Conservation (phyloP, 192 early-diverging fungal species). For the Chytriomyces confervae region DNA sequence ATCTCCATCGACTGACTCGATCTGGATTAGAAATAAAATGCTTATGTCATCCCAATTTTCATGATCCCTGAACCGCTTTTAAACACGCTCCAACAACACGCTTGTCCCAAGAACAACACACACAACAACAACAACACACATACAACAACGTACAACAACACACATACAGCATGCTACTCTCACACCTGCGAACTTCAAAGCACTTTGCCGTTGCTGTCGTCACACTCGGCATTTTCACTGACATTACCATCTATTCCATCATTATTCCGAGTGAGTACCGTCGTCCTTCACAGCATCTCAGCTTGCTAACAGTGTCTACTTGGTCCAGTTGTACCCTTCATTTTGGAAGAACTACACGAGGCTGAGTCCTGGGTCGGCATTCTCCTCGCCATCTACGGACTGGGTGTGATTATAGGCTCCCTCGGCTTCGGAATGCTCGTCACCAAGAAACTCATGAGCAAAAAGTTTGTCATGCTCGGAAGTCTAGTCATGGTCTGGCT, state of each 20-base stretch:
- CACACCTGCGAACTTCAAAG: slow-evolving; percentile 17
- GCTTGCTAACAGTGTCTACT: no score
- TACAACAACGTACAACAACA: no score
- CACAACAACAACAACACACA: no score
- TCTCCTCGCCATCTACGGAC: slow-evolving; percentile 38
- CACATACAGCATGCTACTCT: background rate
- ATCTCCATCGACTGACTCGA: no score
- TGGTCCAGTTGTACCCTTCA: slow-evolving; percentile 36
- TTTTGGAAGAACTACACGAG: slow-evolving; percentile 29
- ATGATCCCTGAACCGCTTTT: no score
- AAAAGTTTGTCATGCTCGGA: slow-evolving; percentile 35
- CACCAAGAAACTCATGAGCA: slow-evolving; percentile 25
- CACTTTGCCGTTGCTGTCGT: slow-evolving; percentile 33
- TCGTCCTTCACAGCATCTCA: no score
- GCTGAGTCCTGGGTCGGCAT: slow-evolving; percentile 32
- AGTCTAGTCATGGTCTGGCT: slow-evolving; percentile 20
- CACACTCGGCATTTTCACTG: slow-evolving; percentile 37
- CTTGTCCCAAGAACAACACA: no score
- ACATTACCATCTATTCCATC: slow-evolving; percentile 37
- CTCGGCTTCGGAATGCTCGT: slow-evolving; percentile 32
- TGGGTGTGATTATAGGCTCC: slow-evolving; percentile 40
- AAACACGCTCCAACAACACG: no score
- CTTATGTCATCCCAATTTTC: no score
- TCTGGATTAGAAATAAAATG: no score
- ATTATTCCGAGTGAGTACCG: slow-evolving; percentile 36